Evolutionary conservation across 1,139 yeast species (phyloP).

Genomic region (Candida anutae): DNA sequence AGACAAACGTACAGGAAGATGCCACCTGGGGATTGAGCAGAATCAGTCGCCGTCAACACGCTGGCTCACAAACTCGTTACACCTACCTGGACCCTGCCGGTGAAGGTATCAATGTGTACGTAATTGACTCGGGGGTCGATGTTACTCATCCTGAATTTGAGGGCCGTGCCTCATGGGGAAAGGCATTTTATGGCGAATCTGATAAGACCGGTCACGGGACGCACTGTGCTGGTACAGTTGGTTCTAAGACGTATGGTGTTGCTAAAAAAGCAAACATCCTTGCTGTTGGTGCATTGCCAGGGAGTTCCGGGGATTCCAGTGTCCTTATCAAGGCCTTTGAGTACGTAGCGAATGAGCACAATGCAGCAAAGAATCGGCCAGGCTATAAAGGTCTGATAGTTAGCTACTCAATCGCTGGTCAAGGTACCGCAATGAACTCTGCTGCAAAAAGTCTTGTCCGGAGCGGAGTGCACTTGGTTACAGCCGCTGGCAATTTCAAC

Average conservation of each 20-base stretch:
- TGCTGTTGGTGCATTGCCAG: slow-evolving; percentile 36
- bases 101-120: slow-evolving; percentile 37
- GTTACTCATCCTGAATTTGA: slow-evolving; percentile 33
- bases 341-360: slow-evolving; percentile 33
- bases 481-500: slow-evolving; percentile 41
- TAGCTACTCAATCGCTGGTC: slow-evolving; percentile 40
- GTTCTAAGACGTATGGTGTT: slow-evolving; percentile 34
- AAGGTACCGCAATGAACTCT: no score
- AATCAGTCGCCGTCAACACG: slow-evolving; percentile 20
- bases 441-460: slow-evolving; percentile 30
- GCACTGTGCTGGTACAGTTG: slow-evolving; percentile 42
- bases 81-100: slow-evolving; percentile 34
- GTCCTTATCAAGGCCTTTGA: slow-evolving; percentile 39
- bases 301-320: slow-evolving; percentile 34
- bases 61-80: slow-evolving; percentile 14
- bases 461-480: slow-evolving; percentile 37
- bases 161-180: slow-evolving; percentile 39
- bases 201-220: slow-evolving; percentile 40
- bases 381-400: slow-evolving; percentile 40
- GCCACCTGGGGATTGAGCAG: slow-evolving; percentile 39
- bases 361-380: slow-evolving; percentile 19
- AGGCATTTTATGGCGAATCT: no score
- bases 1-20: slow-evolving; percentile 25
- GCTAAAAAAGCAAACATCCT: slow-evolving; percentile 36
- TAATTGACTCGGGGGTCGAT: slow-evolving; percentile 38